phyloP scores from a whole-genome alignment of 2,329 filamentous ascomycete genomes.

The Leptoxyphium fumago region DNA sequence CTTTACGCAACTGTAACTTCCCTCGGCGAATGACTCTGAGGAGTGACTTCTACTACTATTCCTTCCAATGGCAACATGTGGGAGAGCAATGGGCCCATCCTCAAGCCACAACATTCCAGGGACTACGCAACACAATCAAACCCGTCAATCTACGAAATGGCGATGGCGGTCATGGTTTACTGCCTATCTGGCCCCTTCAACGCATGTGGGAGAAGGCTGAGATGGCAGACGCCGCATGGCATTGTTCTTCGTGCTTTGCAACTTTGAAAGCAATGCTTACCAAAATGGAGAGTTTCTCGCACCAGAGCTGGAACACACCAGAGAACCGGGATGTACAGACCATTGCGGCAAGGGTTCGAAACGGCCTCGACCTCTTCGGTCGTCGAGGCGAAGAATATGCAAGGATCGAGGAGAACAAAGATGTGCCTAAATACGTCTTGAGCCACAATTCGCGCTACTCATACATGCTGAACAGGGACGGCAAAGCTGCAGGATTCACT shows the following conservation, averaged over 20 bases:
- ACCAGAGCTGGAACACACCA: constrained; percentile 37
- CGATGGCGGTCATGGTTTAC: constrained; percentile 8
- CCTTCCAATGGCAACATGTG: constrained; percentile 17
- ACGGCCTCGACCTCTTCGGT: constrained; percentile 42
- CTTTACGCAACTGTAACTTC: constrained; percentile 13
- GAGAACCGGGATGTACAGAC: constrained; percentile 32
- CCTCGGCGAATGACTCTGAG: constrained; percentile 14
- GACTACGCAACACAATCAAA: constrained; percentile 30
- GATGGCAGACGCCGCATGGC: constrained; percentile 41
- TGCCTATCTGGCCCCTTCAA: constrained; percentile 8
- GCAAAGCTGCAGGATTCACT: constrained; percentile 23
- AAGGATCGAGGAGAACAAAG: constrained; percentile 35
- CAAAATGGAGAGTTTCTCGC: constrained; percentile 44
- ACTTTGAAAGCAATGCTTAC: constrained; percentile 40
- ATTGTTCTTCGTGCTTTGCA: constrained; percentile 47
- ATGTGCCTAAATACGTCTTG: constrained; percentile 37
- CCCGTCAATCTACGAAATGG: constrained; percentile 40
- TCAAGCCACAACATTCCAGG: constrained; percentile 43
- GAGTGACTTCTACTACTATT: constrained; percentile 17
- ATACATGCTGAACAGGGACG: constrained; percentile 27
- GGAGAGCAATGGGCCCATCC: constrained; percentile 40
- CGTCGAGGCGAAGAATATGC: constrained; percentile 34
- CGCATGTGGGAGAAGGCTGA: constrained; percentile 26
- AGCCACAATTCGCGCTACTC: constrained; percentile 18
- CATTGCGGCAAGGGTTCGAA: constrained; percentile 37